These are phyloP conservation scores for Mortierella alpina DNA, from an alignment of 192 early-diverging fungal genomes.

Conservation along the genomic window DNA sequence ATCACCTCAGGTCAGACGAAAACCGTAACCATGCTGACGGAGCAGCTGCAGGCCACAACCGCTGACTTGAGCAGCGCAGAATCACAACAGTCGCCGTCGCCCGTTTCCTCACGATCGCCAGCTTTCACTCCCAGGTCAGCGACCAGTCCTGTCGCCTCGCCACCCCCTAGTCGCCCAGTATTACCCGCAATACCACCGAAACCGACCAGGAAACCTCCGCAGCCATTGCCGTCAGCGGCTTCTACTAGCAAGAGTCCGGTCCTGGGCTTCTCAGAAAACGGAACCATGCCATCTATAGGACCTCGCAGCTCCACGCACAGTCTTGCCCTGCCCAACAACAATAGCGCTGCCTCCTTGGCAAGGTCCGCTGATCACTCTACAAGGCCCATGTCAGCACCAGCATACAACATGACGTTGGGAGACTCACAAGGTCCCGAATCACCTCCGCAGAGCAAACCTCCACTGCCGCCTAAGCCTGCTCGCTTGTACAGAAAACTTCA, in stretches of 20 bases:
- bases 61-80: slow-evolving; percentile 23
- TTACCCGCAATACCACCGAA: slow-evolving; percentile 65
- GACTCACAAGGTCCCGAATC: slow-evolving; percentile 15
- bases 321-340: background rate
- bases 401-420: background rate
- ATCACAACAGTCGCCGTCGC: slow-evolving; percentile 21
- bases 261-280: slow-evolving; percentile 29
- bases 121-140: slow-evolving; percentile 21
- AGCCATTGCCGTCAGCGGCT: slow-evolving; percentile 15
- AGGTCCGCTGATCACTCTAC: slow-evolving; percentile 3
- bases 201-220: slow-evolving; percentile 54
- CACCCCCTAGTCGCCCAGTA: slow-evolving; percentile 15
- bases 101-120: slow-evolving; percentile 17
- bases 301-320: background rate
- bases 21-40: slow-evolving; percentile 50
- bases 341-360: background rate
- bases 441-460: slow-evolving; percentile 59
- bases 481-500: slow-evolving; percentile 40
- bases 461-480: slow-evolving; percentile 67
- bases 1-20: slow-evolving; percentile 43
- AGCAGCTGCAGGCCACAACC: slow-evolving; percentile 32
- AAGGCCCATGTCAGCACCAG: slow-evolving; percentile 19
- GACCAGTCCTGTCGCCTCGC: slow-evolving; percentile 14
- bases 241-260: slow-evolving; percentile 44
- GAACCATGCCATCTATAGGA: slow-evolving; percentile 22